Percentiles rank a stretch among this genome's conserved stretches.
Evolutionary conservation across 2,329 filamentous ascomycete genomes (phyloP).

Genomic region (Aureobasidium sp.): DNA sequence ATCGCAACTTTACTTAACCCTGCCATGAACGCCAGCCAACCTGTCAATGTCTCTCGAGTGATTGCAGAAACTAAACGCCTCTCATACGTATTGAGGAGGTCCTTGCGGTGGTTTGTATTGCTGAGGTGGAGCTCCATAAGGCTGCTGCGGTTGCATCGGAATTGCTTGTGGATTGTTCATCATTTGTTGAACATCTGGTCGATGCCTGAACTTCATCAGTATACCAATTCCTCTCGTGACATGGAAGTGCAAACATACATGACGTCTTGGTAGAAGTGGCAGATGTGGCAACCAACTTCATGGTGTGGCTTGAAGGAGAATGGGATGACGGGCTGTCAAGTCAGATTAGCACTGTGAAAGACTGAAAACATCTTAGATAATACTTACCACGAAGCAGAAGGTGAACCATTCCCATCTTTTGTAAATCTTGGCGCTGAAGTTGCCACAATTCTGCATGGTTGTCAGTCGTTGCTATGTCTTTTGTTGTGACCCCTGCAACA

Average conservation of each 20-base stretch:
- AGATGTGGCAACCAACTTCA: slow-evolving; percentile 67
- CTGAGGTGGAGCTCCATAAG: slow-evolving; percentile 22
- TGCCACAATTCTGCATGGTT: slow-evolving; percentile 39
- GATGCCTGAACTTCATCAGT: slow-evolving; percentile 17
- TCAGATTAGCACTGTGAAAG: not conserved
- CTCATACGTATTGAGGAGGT: slow-evolving; percentile 19
- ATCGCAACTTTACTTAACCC: not conserved
- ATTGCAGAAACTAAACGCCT: too few species aligned
- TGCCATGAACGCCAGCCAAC: not conserved
- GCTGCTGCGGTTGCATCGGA: slow-evolving; percentile 29
- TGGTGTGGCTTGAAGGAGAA: slow-evolving; percentile 50
- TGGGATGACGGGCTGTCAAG: slow-evolving; percentile 58
- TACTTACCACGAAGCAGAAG: slow-evolving; percentile 61
- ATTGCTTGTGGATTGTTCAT: slow-evolving; percentile 26
- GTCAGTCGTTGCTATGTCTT: not conserved
- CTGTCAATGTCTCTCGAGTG: not conserved
- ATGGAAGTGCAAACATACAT: slow-evolving; percentile 24
- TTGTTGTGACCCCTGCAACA: not conserved
- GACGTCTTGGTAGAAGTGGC: slow-evolving; percentile 62
- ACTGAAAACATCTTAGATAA: not conserved
- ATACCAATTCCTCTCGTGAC: too few species aligned
- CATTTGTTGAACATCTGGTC: slow-evolving; percentile 32
- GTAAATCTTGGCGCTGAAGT: slow-evolving; percentile 37
- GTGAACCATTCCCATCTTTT: slow-evolving; percentile 56
- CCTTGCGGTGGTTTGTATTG: slow-evolving; percentile 21